Conservation (phyloP, 2,329 filamentous ascomycete genomes). For the Akanthomyces uredinophilus region DNA sequence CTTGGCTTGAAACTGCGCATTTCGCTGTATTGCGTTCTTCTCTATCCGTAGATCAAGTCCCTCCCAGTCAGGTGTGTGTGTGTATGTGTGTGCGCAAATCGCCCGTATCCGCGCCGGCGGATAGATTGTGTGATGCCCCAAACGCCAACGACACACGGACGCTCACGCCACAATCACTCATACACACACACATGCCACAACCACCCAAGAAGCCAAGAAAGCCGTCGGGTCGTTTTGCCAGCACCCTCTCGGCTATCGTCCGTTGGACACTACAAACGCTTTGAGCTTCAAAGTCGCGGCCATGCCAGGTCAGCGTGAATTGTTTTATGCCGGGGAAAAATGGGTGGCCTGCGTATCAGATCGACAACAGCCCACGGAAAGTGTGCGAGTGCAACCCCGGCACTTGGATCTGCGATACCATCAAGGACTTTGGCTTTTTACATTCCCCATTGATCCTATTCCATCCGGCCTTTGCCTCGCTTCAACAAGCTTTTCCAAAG, state of each 20-base stretch:
- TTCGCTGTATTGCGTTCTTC: too few species aligned
- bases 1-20: too few species aligned
- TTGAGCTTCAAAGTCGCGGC: neutral
- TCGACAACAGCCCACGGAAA: slow-evolving; percentile 2
- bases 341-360: neutral
- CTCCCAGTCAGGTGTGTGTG: neutral
- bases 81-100: neutral
- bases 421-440: neutral
- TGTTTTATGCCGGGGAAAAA: neutral
- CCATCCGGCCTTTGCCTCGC: neutral
- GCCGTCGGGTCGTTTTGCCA: neutral
- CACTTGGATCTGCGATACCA: slow-evolving; percentile 1
- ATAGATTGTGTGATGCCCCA: neutral
- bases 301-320: neutral
- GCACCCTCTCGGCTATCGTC: slow-evolving; percentile 8
- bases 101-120: slow-evolving; percentile 4
- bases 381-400: slow-evolving; percentile 7
- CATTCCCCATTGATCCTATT: too few species aligned
- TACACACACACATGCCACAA: neutral
- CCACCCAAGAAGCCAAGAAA: neutral
- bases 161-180: neutral
- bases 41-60: too few species aligned
- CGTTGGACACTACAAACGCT: neutral
- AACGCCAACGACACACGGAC: neutral
- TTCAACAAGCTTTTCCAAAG: neutral